These are phyloP conservation scores for Asparagopsis taxiformis DNA, from an alignment of 31 red algal species.

Conservation along the genomic window DNA sequence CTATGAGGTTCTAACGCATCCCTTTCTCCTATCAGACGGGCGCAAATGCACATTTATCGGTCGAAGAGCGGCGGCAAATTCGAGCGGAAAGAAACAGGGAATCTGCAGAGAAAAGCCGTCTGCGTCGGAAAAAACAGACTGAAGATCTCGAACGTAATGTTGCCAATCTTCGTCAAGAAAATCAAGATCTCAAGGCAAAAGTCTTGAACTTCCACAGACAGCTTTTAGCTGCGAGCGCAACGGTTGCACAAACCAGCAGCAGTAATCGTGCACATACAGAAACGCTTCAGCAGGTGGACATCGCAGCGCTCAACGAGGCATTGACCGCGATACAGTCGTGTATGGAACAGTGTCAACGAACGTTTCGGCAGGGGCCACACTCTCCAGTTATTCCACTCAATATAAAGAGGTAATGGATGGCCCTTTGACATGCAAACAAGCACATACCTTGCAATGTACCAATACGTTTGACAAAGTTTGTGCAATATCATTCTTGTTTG, in stretches of 20 bases:
- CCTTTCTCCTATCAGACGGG: neutral
- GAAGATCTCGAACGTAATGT: constrained; percentile 31
- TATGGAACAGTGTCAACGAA: constrained; percentile 21
- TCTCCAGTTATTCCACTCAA: constrained; percentile 34
- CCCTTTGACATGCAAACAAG: too few relatives aligned
- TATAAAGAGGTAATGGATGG: too few relatives aligned
- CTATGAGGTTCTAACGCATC: neutral
- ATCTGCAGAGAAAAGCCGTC: constrained; percentile 38
- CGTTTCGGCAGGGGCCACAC: constrained; percentile 8
- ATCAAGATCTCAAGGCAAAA: constrained; percentile 14
- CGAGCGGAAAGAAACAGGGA: constrained; percentile 48
- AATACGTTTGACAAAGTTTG: too few relatives aligned
- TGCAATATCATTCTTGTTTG: too few relatives aligned
- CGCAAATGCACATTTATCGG: constrained; percentile 26
- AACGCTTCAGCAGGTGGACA: too few relatives aligned
- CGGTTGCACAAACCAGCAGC: neutral
- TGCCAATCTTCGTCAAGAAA: constrained; percentile 9
- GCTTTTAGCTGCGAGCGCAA: neutral
- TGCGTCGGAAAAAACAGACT: constrained; percentile 30
- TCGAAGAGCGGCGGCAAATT: constrained; percentile 28
- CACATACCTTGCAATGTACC: too few relatives aligned
- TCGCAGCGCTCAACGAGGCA: constrained; percentile 4
- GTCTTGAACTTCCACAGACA: constrained; percentile 1
- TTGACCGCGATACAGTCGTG: constrained; percentile 12
- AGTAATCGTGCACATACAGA: too few relatives aligned